phyloP scores from a whole-genome alignment of 164 flowering plant species.

The Kalanchoe fedtschenkoi region DNA sequence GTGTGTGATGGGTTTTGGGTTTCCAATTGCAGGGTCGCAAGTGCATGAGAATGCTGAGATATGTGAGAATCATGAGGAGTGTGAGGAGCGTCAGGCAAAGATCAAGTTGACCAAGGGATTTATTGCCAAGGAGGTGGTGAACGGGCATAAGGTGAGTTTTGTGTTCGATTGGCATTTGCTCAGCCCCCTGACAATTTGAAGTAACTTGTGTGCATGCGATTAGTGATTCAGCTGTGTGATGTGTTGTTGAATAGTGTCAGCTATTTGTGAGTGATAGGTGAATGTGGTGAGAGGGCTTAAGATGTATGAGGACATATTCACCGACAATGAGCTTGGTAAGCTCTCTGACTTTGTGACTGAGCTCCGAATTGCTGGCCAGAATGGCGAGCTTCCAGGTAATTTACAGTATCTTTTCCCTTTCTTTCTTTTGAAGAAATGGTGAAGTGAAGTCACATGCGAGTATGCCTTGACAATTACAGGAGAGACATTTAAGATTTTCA shows the following conservation, averaged over 20 bases:
- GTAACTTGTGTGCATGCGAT: conserved; percentile 9
- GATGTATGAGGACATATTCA: conserved; percentile 67
- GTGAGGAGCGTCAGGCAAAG: conserved; percentile 41
- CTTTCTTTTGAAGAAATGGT: background rate
- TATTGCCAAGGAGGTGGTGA: conserved; percentile 83
- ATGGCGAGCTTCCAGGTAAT: conserved; percentile 75
- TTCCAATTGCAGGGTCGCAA: conserved; percentile 41
- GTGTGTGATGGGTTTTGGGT: background rate
- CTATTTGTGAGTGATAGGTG: conserved; percentile 48
- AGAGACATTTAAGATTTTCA: conserved; percentile 73
- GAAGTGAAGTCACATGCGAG: background rate
- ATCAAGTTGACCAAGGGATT: conserved; percentile 87
- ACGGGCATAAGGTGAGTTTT: conserved; percentile 87
- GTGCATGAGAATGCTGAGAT: conserved; percentile 33
- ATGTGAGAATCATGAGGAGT: conserved; percentile 57
- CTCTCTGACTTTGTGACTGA: conserved; percentile 50
- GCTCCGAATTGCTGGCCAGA: conserved; percentile 65
- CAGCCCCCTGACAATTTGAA: too few species aligned
- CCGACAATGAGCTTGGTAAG: conserved; percentile 56
- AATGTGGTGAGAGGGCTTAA: conserved; percentile 91
- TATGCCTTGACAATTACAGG: conserved; percentile 28
- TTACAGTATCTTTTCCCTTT: conserved; percentile 9
- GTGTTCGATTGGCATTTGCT: conserved; percentile 9
- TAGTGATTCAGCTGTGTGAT: too few species aligned
- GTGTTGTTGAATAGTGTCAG: background rate